Conservation (phyloP, 2,329 filamentous ascomycete species). For the Trichoderma pleuroti region DNA sequence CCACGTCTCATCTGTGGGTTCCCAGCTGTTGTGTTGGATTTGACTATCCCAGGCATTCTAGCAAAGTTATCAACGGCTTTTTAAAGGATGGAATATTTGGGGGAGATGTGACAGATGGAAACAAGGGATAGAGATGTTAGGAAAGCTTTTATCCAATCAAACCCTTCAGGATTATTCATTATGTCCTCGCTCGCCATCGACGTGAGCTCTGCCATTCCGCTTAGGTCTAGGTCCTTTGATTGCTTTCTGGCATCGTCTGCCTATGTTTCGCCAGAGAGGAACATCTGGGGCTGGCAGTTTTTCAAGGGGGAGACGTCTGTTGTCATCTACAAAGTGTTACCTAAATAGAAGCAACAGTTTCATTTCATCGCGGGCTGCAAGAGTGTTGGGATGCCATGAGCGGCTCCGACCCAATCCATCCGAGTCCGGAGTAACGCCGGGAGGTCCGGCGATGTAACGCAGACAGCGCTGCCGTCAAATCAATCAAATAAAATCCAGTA, state of each 20-base stretch:
- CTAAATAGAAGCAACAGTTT: not conserved
- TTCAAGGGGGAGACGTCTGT: not conserved
- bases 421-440: not conserved
- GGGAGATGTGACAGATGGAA: not conserved
- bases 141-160: not conserved
- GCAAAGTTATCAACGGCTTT: not conserved
- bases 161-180: not conserved
- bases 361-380: not conserved
- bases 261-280: not conserved
- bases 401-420: not conserved
- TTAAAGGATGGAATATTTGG: not conserved
- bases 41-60: not conserved
- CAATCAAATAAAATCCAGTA: no score
- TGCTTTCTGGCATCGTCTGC: not conserved
- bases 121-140: not conserved
- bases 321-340: not conserved
- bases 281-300: not conserved
- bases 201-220: not conserved
- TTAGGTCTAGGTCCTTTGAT: not conserved
- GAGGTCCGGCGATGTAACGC: not conserved
- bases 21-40: not conserved
- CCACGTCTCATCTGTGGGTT: not conserved
- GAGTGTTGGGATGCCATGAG: not conserved
- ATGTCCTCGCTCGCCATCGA: not conserved
- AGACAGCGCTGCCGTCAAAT: no score